Evolutionary conservation across 768 basidiomycete species (phyloP), one percentile per base, ranked within the genome.

Genomic region (Boletus rubroflammeus): DNA sequence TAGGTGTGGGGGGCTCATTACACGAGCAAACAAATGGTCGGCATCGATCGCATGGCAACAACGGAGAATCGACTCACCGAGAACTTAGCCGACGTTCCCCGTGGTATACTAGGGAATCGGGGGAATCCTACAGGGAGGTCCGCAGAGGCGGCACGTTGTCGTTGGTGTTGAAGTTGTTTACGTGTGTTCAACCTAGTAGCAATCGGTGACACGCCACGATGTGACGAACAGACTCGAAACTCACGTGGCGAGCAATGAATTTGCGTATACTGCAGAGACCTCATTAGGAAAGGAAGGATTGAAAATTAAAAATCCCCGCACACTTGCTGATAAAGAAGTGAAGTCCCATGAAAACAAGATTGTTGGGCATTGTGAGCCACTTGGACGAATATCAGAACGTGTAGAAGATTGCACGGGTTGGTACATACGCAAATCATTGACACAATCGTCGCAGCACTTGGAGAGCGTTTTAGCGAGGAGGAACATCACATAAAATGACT

Each of bases 291-390:
- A 47, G 14, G 17, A 38, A 5, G 1, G 1, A 26, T 39, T 1
- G 0, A 39, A 9, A 28, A 7, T 36, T 5, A 41, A 15, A 23
- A 3, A 28, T 55, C 14, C 15, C 61, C 75, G 47, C 51, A 79
- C 78, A 61, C 67, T 82, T 82, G 60, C 75, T 73, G 51, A 82
- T 81, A 23, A 80, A 71, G 55, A 81, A 78, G 60, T 81, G 78
- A 5, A 82, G 57, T 2, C 75, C 81, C 77, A 80, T 73, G 59
- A 81, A 82, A 10, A 81, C 66, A 5, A 81, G 72, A 54, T 81
- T 80, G 14, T 63, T 54, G 6, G 76, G 74, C 70, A 79, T 75
- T 8, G 66, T 55, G 14, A 81, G 57, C 81, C 81, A 81, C 81
- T 70, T 53, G 5, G 25, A 11, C 3, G 9, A 48, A 0, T 4